phyloP scores from a whole-genome alignment of 129 eudicot species.

The Lactuca saligna region DNA sequence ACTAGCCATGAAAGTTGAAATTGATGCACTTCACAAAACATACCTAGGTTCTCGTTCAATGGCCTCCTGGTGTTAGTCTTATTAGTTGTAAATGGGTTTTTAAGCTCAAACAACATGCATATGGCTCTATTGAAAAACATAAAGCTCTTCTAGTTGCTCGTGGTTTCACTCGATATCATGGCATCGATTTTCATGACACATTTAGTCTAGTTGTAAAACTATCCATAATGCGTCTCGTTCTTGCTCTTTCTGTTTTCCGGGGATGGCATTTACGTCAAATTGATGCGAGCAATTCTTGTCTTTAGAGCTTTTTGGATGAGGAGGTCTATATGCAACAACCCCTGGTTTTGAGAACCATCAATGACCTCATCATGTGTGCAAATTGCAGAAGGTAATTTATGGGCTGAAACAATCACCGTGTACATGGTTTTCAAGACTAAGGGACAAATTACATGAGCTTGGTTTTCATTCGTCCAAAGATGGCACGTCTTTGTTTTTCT shows the following conservation, averaged over 20 bases:
- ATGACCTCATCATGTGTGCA: neutral
- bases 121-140: neutral
- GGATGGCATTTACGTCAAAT: no score
- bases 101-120: no score
- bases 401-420: constrained; percentile 6
- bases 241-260: no score
- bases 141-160: constrained; percentile 9
- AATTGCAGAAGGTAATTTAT: neutral
- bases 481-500: no score
- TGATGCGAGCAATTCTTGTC: neutral
- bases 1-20: no score
- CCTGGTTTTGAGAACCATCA: neutral
- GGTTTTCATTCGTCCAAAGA: no score
- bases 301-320: neutral
- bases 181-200: neutral
- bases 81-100: no score
- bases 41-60: no score
- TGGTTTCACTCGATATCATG: constrained; percentile 6
- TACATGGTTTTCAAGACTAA: constrained; percentile 2
- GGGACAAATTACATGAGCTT: neutral
- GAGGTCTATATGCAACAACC: constrained; percentile 19
- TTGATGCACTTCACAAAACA: no score
- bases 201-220: neutral
- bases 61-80: no score
- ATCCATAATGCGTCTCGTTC: no score